Evolutionary conservation across 2,329 filamentous ascomycete species (phyloP).

Genomic region (Aschersonia sp.): DNA sequence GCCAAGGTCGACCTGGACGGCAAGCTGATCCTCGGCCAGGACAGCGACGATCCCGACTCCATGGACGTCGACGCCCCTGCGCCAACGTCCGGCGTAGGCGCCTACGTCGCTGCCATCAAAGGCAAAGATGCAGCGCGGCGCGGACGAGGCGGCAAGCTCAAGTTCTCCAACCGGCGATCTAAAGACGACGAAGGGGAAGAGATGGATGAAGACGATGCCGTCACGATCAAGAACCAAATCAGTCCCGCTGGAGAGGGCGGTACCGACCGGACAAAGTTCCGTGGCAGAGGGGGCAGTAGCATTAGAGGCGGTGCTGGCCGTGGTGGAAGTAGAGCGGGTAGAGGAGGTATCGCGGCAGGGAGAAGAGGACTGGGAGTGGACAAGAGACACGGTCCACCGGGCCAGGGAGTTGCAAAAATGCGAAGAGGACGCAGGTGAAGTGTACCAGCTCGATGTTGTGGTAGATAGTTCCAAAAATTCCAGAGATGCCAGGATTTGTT

Average conservation of each 20-base stretch:
- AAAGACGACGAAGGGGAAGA: constrained; percentile 35
- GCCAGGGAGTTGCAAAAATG: constrained; percentile 26
- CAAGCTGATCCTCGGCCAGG: constrained; percentile 61
- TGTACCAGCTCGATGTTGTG: neutral
- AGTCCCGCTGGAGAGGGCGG: constrained; percentile 18
- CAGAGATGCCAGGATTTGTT: too few species aligned
- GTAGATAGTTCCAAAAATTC: too few species aligned
- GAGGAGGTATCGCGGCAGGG: constrained; percentile 29
- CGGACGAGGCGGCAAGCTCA: constrained; percentile 52
- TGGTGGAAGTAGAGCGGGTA: constrained; percentile 34
- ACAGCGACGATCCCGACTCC: constrained; percentile 30
- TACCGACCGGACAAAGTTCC: constrained; percentile 11
- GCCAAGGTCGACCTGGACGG: constrained; percentile 63
- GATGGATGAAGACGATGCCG: constrained; percentile 37
- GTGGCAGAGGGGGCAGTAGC: constrained; percentile 16
- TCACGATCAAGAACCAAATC: constrained; percentile 36
- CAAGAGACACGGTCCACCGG: constrained; percentile 27
- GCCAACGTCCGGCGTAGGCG: constrained; percentile 44
- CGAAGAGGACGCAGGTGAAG: constrained; percentile 9
- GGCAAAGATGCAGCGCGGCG: constrained; percentile 51
- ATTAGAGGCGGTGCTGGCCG: constrained; percentile 19
- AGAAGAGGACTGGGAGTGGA: constrained; percentile 36
- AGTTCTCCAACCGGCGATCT: constrained; percentile 51
- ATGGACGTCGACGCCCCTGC: constrained; percentile 52
- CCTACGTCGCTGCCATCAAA: constrained; percentile 56